Base-by-base conservation (phyloP, 768 basidiomycete genomes). In the Termitomyces sp. region DNA sequence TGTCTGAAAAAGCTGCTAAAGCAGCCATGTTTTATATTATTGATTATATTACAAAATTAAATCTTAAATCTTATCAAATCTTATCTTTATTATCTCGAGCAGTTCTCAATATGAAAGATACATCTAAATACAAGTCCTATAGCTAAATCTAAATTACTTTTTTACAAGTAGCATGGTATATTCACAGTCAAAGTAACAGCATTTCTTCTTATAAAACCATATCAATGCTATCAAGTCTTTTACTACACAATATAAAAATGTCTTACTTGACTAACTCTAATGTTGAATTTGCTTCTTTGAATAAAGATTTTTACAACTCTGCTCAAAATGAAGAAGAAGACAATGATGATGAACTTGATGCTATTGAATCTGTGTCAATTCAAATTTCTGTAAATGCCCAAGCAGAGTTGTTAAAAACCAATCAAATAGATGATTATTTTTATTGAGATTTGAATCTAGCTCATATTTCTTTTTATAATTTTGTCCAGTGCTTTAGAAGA, bases 21-120 rank as follows among this genome's bases (percentile, higher is more conserved):
- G 72, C 72, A 12, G 70, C 72, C 0, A 73, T 74, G 68, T 73
- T 71, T 55, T 75, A 75, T 51, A 72, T 75, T 12, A 68, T 70
- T 0, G 65, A 73, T 34, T 75, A 74, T 46, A 73, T 74, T 16
- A 75, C 72, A 12, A 75, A 73, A 46, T 64, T 67, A 60, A 67
- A 64, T 20, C 15, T 4, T 65, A 1, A 70, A 67, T 5, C 65
- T 3, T 60, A 68, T 56, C 54, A 74, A 20, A 61, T 69, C 57
- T 36, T 71, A 0, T 63, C 64, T 0, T 29, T 70, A 0, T 33
- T 72, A n/a, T n/a, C n/a, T n/a, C n/a, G n/a, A n/a, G n/a, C n/a
- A n/a, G n/a, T n/a, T n/a, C n/a, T n/a, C n/a, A n/a, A n/a, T n/a
- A n/a, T n/a, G n/a, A n/a, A n/a, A n/a, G n/a, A n/a, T n/a, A n/a